Evolutionary conservation across 805 yeast genomes (phyloP), one percentile per base, ranked within the genome.

Genomic region (Lipomyces orientalis): DNA sequence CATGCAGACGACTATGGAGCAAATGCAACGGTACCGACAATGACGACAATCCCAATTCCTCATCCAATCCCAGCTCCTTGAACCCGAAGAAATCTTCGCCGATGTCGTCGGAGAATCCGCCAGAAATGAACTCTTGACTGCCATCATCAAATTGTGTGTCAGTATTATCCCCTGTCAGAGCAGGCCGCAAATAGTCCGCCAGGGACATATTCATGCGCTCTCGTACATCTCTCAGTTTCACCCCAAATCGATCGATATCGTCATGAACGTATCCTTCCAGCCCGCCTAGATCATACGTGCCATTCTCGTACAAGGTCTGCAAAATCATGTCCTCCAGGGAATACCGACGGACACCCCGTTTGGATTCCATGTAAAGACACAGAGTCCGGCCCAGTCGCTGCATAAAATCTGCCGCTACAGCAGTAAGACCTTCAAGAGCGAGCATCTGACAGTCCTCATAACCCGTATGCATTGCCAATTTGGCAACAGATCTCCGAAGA

Each of bases 31-130:
- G 99, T 34, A 95, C 92, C 0, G 97, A 86, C 2, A 93, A 85
- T 35, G 93, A 89, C 60, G 93, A 79, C 76, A 94, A 81, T 10
- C 94, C 93, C 77, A 92, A 90, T 77, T 95, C 99, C 74, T 89
- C 91, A 75, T 94, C 98, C 62, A 95, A 81, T 0, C 99, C 99
- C 59, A 95, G 82, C 72, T 94, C 98, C 76, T 86, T 90, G 82
- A 95, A 96, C 0, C 99, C 99, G 80, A 96, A 96, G 84, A 93
- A 95, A 79, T 95, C 99, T 74, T 94, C 99, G 6, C 98, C 99
- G 51, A 95, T 81, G 68, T 93, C 97, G 73, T 86, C 89, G 0
- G 97, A 90, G 77, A 95, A 95, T 75, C 93, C 98, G 66, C 99
- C 99, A 37, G 95, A 90, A 71, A 94, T 79, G 76, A 93, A 95